Conservation (phyloP, 257 asterid genomes). For the Linderniella brevidens region DNA sequence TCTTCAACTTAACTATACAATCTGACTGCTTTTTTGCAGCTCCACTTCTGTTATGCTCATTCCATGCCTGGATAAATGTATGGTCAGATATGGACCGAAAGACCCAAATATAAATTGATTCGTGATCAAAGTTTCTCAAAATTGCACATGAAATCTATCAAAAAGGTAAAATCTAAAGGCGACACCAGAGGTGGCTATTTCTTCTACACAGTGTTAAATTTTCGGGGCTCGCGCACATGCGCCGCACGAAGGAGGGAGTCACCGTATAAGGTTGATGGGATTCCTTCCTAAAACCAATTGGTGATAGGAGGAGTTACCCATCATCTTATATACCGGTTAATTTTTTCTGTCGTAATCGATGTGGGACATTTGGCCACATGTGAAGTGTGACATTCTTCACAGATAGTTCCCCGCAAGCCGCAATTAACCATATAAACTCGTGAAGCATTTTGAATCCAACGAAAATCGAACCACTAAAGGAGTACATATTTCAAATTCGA, state of each 20-base stretch:
- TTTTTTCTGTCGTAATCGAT: too few relatives aligned
- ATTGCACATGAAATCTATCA: not conserved
- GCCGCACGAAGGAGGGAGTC: too few relatives aligned
- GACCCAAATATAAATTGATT: slow-evolving; percentile 10
- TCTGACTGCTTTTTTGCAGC: slow-evolving; percentile 69
- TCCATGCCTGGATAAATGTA: slow-evolving; percentile 55
- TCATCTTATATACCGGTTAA: too few relatives aligned
- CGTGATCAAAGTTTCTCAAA: not conserved
- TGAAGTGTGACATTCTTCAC: too few relatives aligned
- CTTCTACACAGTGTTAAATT: too few relatives aligned
- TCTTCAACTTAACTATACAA: slow-evolving; percentile 36
- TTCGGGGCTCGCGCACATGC: too few relatives aligned
- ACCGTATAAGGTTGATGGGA: too few relatives aligned
- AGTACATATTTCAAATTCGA: not conserved
- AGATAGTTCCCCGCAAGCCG: too few relatives aligned
- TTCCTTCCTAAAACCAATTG: too few relatives aligned
- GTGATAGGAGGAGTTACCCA: too few relatives aligned
- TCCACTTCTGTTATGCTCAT: slow-evolving; percentile 58
- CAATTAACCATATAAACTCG: not conserved
- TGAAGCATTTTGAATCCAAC: not conserved
- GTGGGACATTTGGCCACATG: too few relatives aligned
- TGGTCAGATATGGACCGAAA: slow-evolving; percentile 7
- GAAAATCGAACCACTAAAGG: not conserved
- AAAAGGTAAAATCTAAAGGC: not conserved
- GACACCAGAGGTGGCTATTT: not conserved